Percentiles rank a stretch among this genome's conserved stretches.
phyloP scores from a whole-genome alignment of 192 early-diverging fungal genomes.

The Diversispora epigaea region DNA sequence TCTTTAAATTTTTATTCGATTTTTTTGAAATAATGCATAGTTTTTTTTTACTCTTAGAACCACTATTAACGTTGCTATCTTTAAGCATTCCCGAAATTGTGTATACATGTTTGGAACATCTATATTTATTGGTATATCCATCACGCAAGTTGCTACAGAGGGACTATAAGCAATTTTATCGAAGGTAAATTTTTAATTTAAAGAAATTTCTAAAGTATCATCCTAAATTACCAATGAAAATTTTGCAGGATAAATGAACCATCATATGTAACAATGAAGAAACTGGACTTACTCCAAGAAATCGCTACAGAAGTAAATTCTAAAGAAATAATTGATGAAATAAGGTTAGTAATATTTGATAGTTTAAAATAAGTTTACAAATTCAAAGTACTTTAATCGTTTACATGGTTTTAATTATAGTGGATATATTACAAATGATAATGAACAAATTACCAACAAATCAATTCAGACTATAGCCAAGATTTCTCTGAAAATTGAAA shows the following conservation, averaged over 20 bases:
- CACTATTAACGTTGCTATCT: neutral
- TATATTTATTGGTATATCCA: neutral
- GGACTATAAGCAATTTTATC: constrained; percentile 25
- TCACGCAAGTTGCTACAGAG: neutral
- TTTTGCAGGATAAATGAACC: constrained; percentile 18
- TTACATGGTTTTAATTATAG: neutral
- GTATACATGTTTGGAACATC: constrained; percentile 19
- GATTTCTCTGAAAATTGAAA: neutral
- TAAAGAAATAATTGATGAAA: constrained; percentile 29
- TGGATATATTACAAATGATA: constrained; percentile 3
- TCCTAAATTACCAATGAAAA: neutral
- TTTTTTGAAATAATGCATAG: neutral
- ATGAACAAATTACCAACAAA: neutral
- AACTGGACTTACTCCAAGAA: neutral
- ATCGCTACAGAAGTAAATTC: neutral
- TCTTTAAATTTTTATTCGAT: neutral
- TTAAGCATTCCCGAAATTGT: constrained; percentile 8
- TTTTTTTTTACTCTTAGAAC: constrained; percentile 4
- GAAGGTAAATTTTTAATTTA: constrained; percentile 17
- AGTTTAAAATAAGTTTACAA: neutral
- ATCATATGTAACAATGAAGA: constrained; percentile 16
- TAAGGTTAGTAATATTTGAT: neutral
- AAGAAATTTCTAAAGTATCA: no score
- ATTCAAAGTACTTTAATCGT: neutral
- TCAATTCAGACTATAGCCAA: constrained; percentile 10